A percentile compares a stretch with the other conserved stretches of the same genome.
Conservation (phyloP, 1,284 basidiomycete species). For the Tylopilus sp. region DNA sequence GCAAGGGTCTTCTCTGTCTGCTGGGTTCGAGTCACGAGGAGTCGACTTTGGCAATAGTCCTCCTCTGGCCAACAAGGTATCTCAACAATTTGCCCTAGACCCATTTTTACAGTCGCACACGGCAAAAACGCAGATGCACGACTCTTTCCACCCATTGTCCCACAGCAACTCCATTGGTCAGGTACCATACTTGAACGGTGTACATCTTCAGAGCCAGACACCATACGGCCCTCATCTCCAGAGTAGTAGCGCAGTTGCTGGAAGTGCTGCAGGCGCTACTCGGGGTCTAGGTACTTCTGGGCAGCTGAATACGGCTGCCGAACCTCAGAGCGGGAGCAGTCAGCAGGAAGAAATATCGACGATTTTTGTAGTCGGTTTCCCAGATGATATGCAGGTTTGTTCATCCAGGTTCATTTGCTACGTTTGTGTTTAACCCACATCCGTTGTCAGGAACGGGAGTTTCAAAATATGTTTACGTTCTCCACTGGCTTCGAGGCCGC, state of each 20-base stretch:
- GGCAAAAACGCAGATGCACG: constrained; percentile 33
- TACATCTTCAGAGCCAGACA: constrained; percentile 61
- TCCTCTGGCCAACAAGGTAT: constrained; percentile 23
- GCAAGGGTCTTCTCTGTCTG: constrained; percentile 22
- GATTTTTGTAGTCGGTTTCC: constrained; percentile 98
- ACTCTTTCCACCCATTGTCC: constrained; percentile 31
- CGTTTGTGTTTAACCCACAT: constrained; percentile 14
- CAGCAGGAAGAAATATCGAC: constrained; percentile 90
- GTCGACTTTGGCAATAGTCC: constrained; percentile 33
- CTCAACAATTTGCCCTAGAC: constrained; percentile 33
- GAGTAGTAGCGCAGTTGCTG: constrained; percentile 32
- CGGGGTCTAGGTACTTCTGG: constrained; percentile 25
- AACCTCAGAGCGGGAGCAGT: constrained; percentile 22
- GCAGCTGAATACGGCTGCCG: constrained; percentile 21
- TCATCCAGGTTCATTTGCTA: background rate
- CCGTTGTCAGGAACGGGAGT: constrained; percentile 81
- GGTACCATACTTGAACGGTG: constrained; percentile 37
- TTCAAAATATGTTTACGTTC: constrained; percentile 99
- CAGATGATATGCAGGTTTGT: constrained; percentile 95
- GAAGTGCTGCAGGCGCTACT: constrained; percentile 20
- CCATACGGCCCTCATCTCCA: constrained; percentile 67
- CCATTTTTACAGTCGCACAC: constrained; percentile 33
- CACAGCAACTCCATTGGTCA: constrained; percentile 30
- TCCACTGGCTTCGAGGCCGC: constrained; percentile 95
- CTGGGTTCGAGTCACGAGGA: constrained; percentile 29